phyloP scores from a whole-genome alignment of 805 yeast species.

The Wickerhamomyces mucosus region DNA sequence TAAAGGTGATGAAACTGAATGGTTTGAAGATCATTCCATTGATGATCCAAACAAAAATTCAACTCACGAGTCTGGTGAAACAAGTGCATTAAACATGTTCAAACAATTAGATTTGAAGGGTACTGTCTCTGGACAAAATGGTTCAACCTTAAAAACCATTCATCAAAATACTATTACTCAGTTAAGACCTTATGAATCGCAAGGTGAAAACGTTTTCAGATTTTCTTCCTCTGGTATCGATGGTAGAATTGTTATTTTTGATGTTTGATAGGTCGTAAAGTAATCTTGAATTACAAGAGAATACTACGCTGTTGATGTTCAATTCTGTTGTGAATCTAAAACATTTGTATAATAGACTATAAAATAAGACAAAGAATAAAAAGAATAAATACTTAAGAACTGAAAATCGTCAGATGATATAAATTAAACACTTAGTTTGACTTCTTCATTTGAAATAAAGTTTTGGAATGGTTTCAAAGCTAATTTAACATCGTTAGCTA shows the following conservation, averaged over 20 bases:
- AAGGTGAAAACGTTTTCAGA: slow-evolving; percentile 35
- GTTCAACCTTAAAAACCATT: slow-evolving; percentile 53
- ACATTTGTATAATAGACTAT: no score
- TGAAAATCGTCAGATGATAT: no score
- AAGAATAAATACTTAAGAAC: no score
- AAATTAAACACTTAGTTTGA: slow-evolving; percentile 72
- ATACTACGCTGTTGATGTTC: no score
- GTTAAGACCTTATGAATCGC: slow-evolving; percentile 38
- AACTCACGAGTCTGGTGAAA: slow-evolving; percentile 41
- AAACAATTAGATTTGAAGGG: slow-evolving; percentile 95
- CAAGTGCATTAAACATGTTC: slow-evolving; percentile 85
- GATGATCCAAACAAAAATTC: slow-evolving; percentile 47
- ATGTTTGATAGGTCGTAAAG: no score
- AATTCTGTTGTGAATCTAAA: no score
- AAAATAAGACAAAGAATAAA: no score
- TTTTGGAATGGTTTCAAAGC: slow-evolving; percentile 66
- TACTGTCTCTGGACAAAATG: slow-evolving; percentile 37
- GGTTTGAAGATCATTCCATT: slow-evolving; percentile 46
- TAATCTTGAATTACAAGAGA: no score
- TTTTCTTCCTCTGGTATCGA: slow-evolving; percentile 79
- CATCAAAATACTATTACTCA: slow-evolving; percentile 87
- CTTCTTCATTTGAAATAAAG: slow-evolving; percentile 54
- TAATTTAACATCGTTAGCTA: slow-evolving; percentile 70
- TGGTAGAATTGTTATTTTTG: slow-evolving; percentile 79
- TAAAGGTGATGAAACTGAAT: slow-evolving; percentile 51